Evolutionary conservation across 805 yeast species (phyloP).

Genomic region (Millerozyma acaciae): DNA sequence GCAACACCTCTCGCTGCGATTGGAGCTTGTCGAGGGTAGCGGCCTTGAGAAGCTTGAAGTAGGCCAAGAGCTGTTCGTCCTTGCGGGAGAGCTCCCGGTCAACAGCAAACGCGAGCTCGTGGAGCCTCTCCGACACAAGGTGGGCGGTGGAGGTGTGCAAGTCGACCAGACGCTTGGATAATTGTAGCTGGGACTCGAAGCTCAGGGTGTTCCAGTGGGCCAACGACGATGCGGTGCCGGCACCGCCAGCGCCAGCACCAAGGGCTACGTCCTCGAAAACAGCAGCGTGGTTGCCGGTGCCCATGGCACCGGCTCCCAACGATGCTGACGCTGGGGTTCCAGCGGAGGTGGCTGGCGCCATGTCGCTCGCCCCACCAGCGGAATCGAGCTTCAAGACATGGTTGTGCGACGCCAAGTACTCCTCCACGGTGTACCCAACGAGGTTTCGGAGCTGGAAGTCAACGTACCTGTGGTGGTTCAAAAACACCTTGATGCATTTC

Average conservation of each 20-base stretch:
- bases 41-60: slow-evolving; percentile 22
- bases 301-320: not conserved
- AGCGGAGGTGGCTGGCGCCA: slow-evolving; percentile 1
- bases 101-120: slow-evolving; percentile 34
- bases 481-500: slow-evolving; percentile 73
- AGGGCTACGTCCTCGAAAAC: slow-evolving; percentile 2
- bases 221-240: slow-evolving; percentile 1
- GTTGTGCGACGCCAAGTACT: slow-evolving; percentile 34
- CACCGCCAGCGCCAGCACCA: not conserved
- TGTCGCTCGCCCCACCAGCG: slow-evolving; percentile 8
- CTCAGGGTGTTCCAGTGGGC: slow-evolving; percentile 19
- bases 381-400: slow-evolving; percentile 19
- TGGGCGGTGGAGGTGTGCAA: slow-evolving; percentile 31
- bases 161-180: slow-evolving; percentile 32
- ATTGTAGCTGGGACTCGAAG: slow-evolving; percentile 35
- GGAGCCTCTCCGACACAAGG: slow-evolving; percentile 33
- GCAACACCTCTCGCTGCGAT: slow-evolving; percentile 25
- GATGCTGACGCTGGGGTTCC: not conserved
- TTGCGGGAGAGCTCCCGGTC: slow-evolving; percentile 35
- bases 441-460: slow-evolving; percentile 43
- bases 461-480: slow-evolving; percentile 77
- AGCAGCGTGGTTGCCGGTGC: too few relatives aligned
- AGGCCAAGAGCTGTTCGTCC: slow-evolving; percentile 29
- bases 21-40: slow-evolving; percentile 22
- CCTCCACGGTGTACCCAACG: slow-evolving; percentile 43